These are phyloP conservation scores for Diphasiastrum complanatum DNA, from an alignment of 83 land plant species.

Conservation along the genomic window DNA sequence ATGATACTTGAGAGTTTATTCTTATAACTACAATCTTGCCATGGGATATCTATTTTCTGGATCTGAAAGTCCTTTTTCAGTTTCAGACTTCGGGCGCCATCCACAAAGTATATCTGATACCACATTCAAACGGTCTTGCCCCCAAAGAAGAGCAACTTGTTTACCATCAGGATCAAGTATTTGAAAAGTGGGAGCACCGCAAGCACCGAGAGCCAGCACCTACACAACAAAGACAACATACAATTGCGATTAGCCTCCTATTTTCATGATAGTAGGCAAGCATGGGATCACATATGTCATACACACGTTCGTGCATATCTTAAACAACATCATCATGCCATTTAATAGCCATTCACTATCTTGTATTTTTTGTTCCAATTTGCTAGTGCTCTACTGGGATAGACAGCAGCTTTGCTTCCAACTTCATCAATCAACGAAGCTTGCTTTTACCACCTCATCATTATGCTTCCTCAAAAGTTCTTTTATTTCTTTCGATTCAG, in stretches of 20 bases:
- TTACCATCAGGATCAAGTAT: not conserved
- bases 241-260: not conserved
- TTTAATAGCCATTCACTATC: too few species aligned
- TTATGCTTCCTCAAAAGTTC: conserved; percentile 3
- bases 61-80: not conserved
- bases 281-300: too few species aligned
- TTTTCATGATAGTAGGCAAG: too few species aligned
- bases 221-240: not conserved
- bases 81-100: not conserved
- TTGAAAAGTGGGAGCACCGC: conserved; percentile 1
- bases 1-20: too few species aligned
- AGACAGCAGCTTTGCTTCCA: not conserved
- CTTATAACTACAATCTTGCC: too few species aligned
- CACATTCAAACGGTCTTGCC: conserved; percentile 2
- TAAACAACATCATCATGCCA: not conserved
- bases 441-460: not conserved
- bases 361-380: not conserved
- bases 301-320: too few species aligned
- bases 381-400: not conserved
- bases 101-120: conserved; percentile 3
- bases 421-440: not conserved
- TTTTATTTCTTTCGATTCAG: not conserved
- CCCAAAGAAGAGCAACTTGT: not conserved
- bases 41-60: too few species aligned
- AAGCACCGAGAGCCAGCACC: conserved; percentile 3